A percentile compares a stretch with the other conserved stretches of the same genome.
These are phyloP conservation scores for Aspergillus amoenus DNA, from an alignment of 2,329 filamentous ascomycete species.

Conservation along the genomic window DNA sequence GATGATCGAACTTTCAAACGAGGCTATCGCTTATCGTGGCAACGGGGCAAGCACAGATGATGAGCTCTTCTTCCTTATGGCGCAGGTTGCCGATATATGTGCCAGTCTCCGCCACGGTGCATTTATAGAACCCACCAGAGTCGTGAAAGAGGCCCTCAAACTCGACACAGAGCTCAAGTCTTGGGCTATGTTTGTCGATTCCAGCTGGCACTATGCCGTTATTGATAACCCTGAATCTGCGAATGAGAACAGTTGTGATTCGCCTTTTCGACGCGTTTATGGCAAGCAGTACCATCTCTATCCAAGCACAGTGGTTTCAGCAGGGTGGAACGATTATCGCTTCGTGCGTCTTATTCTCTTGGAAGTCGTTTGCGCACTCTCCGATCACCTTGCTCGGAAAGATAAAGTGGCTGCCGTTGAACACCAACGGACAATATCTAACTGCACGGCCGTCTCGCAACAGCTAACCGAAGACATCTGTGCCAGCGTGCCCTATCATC, in stretches of 20 bases:
- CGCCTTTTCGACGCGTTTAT: constrained; percentile 3
- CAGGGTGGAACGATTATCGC: constrained; percentile 25
- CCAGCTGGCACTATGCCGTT: constrained; percentile 13
- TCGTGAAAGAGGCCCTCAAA: constrained; percentile 11
- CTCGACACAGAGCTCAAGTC: constrained; percentile 15
- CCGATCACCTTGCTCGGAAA: not conserved
- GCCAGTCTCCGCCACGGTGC: constrained; percentile 1
- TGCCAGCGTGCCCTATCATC: constrained; percentile 18
- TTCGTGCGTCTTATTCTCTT: constrained; percentile 23
- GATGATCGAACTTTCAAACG: constrained; percentile 11
- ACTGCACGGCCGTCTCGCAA: not conserved
- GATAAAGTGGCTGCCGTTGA: not conserved
- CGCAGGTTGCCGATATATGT: constrained; percentile 13
- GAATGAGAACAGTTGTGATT: not conserved
- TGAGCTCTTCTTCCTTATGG: constrained; percentile 15
- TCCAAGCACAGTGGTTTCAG: constrained; percentile 14
- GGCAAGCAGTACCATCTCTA: constrained; percentile 21
- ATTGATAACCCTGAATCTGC: not conserved
- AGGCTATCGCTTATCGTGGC: constrained; percentile 1
- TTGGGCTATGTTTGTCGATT: constrained; percentile 15
- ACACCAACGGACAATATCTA: constrained; percentile 1
- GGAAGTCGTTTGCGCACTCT: constrained; percentile 7
- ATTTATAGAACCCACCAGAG: not conserved
- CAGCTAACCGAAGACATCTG: constrained; percentile 20
- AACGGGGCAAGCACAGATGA: constrained; percentile 2